Percentiles rank a stretch among this genome's conserved stretches.
phyloP scores from a whole-genome alignment of 192 early-diverging fungal genomes.

The Allomyces macrogynus region DNA sequence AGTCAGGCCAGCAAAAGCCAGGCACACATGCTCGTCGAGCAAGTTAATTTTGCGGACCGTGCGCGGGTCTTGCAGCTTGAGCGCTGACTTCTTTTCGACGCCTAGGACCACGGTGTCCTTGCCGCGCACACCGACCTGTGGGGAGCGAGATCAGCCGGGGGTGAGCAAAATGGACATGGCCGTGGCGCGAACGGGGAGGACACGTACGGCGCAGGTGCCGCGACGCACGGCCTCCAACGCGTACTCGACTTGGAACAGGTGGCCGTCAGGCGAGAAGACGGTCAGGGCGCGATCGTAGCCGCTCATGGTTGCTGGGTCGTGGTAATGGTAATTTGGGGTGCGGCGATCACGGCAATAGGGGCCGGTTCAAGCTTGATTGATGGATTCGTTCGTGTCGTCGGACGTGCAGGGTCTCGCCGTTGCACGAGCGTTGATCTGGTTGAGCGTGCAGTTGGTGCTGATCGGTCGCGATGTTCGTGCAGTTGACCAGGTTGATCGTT shows the following conservation, averaged over 20 bases:
- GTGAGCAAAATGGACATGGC: background rate
- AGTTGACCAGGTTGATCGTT: no score
- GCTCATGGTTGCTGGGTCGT: conserved; percentile 11
- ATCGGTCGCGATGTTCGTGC: no score
- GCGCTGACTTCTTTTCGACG: conserved; percentile 86
- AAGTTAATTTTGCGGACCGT: conserved; percentile 91
- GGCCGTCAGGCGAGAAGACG: conserved; percentile 96
- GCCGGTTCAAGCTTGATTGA: no score
- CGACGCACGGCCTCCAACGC: conserved; percentile 92
- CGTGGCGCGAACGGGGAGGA: background rate
- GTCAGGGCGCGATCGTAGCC: conserved; percentile 70
- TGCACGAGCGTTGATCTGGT: no score
- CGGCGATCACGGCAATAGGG: no score
- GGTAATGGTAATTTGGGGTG: no score
- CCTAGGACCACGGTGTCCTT: conserved; percentile 77
- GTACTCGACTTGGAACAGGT: conserved; percentile 99
- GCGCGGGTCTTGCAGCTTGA: conserved; percentile 91
- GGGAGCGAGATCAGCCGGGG: background rate
- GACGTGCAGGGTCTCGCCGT: no score
- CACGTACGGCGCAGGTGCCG: conserved; percentile 86
- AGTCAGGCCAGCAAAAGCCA: conserved; percentile 86
- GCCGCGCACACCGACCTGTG: conserved; percentile 86
- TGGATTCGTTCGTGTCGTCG: no score
- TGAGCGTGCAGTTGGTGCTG: no score
- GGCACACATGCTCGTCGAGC: conserved; percentile 89